These are phyloP conservation scores for Kodamaea anthophila DNA, from an alignment of 1,139 yeast genomes.

Conservation along the genomic window DNA sequence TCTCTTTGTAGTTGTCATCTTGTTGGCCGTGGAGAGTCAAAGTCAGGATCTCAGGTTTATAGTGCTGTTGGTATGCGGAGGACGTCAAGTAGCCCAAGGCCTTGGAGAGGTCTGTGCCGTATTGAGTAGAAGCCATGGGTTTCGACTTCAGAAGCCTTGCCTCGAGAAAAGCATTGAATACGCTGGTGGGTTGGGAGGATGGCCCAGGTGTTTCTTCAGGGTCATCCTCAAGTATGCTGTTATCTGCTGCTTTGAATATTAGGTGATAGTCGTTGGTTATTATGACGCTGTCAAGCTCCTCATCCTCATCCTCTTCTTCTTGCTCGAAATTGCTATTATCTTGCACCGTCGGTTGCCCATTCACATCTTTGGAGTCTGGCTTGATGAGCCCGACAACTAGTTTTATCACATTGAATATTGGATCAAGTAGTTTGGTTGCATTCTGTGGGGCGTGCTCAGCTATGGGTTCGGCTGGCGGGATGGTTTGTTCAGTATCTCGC, in stretches of 20 bases:
- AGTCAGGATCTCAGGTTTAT: constrained; percentile 2
- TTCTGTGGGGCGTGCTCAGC: too few species aligned
- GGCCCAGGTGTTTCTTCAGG: too few species aligned
- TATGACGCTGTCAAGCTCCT: constrained; percentile 1
- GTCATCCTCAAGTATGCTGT: constrained; percentile 11
- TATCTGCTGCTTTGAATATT: constrained; percentile 7
- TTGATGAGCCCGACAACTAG: too few species aligned
- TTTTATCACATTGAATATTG: too few species aligned
- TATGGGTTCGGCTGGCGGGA: too few species aligned
- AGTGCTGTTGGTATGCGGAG: constrained; percentile 12
- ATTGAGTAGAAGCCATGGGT: constrained; percentile 3
- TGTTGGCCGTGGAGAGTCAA: constrained; percentile 1
- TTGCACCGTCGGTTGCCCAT: too few species aligned
- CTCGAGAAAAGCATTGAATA: constrained; percentile 1
- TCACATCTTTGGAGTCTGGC: too few species aligned
- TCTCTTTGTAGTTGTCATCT: constrained; percentile 8
- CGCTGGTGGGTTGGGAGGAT: too few species aligned
- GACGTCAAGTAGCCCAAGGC: constrained; percentile 8
- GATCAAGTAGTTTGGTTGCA: too few species aligned
- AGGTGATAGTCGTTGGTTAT: constrained; percentile 13
- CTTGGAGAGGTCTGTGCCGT: constrained; percentile 12
- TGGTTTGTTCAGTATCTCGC: constrained; percentile 1
- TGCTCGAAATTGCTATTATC: too few species aligned
- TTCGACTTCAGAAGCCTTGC: constrained; percentile 5
- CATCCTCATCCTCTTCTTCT: too few species aligned